Conservation (phyloP, 306 rosid species). For the Lupinus albus region DNA sequence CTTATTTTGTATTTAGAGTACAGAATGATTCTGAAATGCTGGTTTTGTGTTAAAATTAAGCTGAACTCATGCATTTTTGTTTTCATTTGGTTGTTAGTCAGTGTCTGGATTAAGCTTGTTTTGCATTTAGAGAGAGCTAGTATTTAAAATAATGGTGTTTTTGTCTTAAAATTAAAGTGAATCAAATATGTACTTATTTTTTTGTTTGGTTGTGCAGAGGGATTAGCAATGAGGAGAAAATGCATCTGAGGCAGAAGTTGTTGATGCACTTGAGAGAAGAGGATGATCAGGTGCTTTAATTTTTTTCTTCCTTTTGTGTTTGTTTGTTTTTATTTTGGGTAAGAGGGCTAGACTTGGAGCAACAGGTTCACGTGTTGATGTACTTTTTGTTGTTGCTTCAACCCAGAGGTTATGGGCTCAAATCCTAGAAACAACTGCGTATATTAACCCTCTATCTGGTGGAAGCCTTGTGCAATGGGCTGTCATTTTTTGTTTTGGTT, state of each 20-base stretch:
- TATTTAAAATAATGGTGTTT: slow-evolving; percentile 12
- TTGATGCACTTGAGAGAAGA: slow-evolving; percentile 83
- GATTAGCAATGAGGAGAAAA: slow-evolving; percentile 83
- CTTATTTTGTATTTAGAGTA: neutral
- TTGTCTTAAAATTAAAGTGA: slow-evolving; percentile 27
- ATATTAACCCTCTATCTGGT: too few species aligned
- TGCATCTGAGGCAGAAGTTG: slow-evolving; percentile 77
- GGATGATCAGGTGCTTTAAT: slow-evolving; percentile 64
- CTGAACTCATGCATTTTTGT: too few species aligned
- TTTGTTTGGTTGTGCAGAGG: slow-evolving; percentile 55
- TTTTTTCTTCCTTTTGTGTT: neutral
- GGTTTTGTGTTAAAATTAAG: too few species aligned
- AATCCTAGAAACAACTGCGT: too few species aligned
- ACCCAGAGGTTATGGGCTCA: too few species aligned
- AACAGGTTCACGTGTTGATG: too few species aligned
- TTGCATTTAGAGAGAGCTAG: neutral
- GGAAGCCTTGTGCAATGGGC: too few species aligned
- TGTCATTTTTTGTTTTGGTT: neutral
- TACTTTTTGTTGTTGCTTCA: too few species aligned
- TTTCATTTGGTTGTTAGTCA: neutral
- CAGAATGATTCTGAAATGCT: slow-evolving; percentile 9
- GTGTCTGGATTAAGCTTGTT: neutral
- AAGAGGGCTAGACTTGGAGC: too few species aligned
- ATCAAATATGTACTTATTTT: slow-evolving; percentile 29
- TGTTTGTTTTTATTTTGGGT: too few species aligned